Evolutionary conservation across 2,329 filamentous ascomycete species (phyloP), one percentile per base, ranked within the genome.

Genomic region (Bimuria novae-zelandiae): DNA sequence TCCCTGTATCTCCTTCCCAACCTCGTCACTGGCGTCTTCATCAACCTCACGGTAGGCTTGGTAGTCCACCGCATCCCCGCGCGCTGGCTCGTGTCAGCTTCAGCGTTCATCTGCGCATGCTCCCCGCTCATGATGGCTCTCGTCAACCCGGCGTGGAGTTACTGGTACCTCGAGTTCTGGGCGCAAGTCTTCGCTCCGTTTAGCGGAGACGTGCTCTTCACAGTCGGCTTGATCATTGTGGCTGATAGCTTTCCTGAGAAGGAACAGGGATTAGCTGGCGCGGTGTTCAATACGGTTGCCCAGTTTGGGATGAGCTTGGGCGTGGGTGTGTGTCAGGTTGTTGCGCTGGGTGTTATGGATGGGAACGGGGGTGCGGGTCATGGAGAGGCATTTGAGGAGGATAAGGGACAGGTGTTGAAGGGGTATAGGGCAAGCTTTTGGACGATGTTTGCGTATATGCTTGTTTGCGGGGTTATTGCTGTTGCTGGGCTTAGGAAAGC

Each of bases 211-310:
- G 75, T 82, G 0, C 71, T 86, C 6, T 85, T 84, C 62, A 85
- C 81, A 0, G 77, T 86, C 2, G 81, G 78, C 0, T 72, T 81
- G 19, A 75, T 86, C 17, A 69, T 85, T 3, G 78, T 86, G 7
- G 77, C 78, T 0, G 79, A 82, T 12, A 77, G 75, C 2, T 86
- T 86, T 55, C 80, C 82, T 0, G 73, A 78, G n/a, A 70, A 82
- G 7, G 84, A 77, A 1, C 84, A 87, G 52, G 81, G 81, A 0
- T 71, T 87, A 0, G 84, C 83, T 0, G 85, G 84, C 0, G 83
- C 82, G 0, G 83, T 87, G 0, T 87, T 86, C 66, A 85, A 84
- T 55, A 84, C 83, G 0, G 74, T 81, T 0, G 71, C 77, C 0
- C 83, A 86, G 56, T 80, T 86, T 49, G 84, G 84, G 0, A 69